Evolutionary conservation across 768 basidiomycete species (phyloP).

Genomic region (Podaxis sp.): DNA sequence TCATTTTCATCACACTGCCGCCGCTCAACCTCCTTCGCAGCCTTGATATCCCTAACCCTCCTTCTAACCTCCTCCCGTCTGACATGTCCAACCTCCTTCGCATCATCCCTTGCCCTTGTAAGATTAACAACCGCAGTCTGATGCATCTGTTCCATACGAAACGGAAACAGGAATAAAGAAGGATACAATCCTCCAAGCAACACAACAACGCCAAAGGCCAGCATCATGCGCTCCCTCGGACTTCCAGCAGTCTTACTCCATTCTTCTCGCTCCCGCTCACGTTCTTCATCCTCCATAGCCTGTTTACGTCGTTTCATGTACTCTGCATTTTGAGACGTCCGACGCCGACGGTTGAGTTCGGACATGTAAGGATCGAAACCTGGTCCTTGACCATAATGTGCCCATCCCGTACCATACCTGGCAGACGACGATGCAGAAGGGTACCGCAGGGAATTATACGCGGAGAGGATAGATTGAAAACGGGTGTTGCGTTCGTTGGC

Average conservation of each 20-base stretch:
- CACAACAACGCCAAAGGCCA: slow-evolving; percentile 43
- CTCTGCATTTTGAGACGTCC: slow-evolving; percentile 37
- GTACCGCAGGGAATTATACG: slow-evolving; percentile 60
- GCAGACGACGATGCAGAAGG: slow-evolving; percentile 21
- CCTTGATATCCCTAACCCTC: slow-evolving; percentile 41
- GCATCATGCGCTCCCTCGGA: slow-evolving; percentile 51
- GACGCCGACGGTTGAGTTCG: slow-evolving; percentile 52
- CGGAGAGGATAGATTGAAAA: slow-evolving; percentile 63
- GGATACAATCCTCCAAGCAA: slow-evolving; percentile 17
- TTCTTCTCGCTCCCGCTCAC: slow-evolving; percentile 34
- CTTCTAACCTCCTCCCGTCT: slow-evolving; percentile 51
- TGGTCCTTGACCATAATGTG: slow-evolving; percentile 20
- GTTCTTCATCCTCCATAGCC: slow-evolving; percentile 16
- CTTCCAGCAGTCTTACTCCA: slow-evolving; percentile 17
- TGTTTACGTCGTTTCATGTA: slow-evolving; percentile 14
- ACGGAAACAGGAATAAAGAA: slow-evolving; percentile 34
- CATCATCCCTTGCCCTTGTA: slow-evolving; percentile 57
- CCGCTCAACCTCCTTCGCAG: background rate
- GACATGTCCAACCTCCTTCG: slow-evolving; percentile 52
- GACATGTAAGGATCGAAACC: slow-evolving; percentile 44
- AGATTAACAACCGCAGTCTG: slow-evolving; percentile 55
- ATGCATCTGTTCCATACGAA: slow-evolving; percentile 44
- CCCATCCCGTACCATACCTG: background rate
- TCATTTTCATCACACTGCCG: background rate
- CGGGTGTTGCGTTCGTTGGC: slow-evolving; percentile 50